These are phyloP conservation scores for Diplogelasinospora grovesii DNA, from an alignment of 495 filamentous ascomycete genomes.

Conservation along the genomic window DNA sequence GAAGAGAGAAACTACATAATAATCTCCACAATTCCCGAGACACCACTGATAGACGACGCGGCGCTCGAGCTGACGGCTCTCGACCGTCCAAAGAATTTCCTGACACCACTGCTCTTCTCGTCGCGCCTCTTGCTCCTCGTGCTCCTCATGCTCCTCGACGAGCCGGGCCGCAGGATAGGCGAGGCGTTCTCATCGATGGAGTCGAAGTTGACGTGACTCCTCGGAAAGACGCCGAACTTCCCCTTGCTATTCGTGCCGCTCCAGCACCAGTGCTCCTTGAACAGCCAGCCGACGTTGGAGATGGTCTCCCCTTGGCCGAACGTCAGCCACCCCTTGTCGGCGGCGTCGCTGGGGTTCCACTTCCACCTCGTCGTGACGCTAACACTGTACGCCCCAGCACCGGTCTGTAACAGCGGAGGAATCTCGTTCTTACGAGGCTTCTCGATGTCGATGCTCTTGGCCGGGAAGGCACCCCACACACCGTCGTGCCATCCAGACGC, in stretches of 20 bases:
- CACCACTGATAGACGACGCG: too few species aligned
- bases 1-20: too few species aligned
- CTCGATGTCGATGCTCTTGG: slow-evolving; percentile 29
- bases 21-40: too few species aligned
- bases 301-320: slow-evolving; percentile 40
- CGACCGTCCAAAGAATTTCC: too few species aligned
- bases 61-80: too few species aligned
- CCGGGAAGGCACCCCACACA: slow-evolving; percentile 33
- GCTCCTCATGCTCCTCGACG: too few species aligned
- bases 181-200: too few species aligned
- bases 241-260: slow-evolving; percentile 37
- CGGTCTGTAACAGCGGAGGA: slow-evolving; percentile 21
- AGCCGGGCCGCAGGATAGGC: too few species aligned
- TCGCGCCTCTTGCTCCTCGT: too few species aligned
- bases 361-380: slow-evolving; percentile 38
- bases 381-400: slow-evolving; percentile 23
- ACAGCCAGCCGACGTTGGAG: slow-evolving; percentile 29
- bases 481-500: slow-evolving; percentile 42
- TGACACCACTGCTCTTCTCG: too few species aligned
- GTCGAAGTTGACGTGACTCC: too few species aligned
- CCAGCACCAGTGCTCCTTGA: slow-evolving; percentile 41
- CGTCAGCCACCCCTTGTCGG: slow-evolving; percentile 26
- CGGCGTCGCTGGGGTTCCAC: slow-evolving; percentile 25
- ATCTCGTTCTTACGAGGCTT: slow-evolving; percentile 25
- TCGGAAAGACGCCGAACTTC: slow-evolving; percentile 36